Evolutionary conservation across 2,329 filamentous ascomycete species (phyloP).

Genomic region (Periconia sp.): DNA sequence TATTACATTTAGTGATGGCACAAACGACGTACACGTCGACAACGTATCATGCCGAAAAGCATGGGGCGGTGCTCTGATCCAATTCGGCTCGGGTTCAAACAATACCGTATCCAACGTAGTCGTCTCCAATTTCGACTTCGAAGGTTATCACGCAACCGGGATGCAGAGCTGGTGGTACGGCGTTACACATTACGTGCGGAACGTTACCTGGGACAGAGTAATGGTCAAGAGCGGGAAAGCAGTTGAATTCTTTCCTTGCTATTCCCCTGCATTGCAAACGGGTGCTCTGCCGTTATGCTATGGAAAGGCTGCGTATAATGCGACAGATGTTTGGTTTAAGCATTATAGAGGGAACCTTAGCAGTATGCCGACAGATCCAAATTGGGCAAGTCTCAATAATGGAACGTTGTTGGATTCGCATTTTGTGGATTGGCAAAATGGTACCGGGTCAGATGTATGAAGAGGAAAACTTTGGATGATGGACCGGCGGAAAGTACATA

Average conservation of each 20-base stretch:
- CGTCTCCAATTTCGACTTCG: conserved; percentile 9
- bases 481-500: no score
- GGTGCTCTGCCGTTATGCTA: no score
- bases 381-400: no score
- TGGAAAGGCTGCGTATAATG: no score
- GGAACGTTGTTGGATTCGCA: no score
- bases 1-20: conserved; percentile 52
- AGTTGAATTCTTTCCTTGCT: conserved; percentile 6
- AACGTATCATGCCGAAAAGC: conserved; percentile 55
- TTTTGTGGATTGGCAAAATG: no score
- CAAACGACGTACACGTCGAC: conserved; percentile 48
- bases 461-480: no score
- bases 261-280: no score
- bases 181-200: not conserved
- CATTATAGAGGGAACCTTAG: no score
- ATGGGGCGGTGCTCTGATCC: conserved; percentile 53
- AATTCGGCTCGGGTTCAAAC: conserved; percentile 39
- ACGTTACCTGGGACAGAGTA: conserved; percentile 12
- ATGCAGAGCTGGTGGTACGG: conserved; percentile 1
- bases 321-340: no score
- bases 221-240: conserved; percentile 5
- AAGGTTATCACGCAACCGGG: conserved; percentile 10
- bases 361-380: no score
- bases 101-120: conserved; percentile 34
- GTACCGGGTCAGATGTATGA: no score